Base-by-base conservation (phyloP, 106 monocot species). In the Chionographis japonica region DNA sequence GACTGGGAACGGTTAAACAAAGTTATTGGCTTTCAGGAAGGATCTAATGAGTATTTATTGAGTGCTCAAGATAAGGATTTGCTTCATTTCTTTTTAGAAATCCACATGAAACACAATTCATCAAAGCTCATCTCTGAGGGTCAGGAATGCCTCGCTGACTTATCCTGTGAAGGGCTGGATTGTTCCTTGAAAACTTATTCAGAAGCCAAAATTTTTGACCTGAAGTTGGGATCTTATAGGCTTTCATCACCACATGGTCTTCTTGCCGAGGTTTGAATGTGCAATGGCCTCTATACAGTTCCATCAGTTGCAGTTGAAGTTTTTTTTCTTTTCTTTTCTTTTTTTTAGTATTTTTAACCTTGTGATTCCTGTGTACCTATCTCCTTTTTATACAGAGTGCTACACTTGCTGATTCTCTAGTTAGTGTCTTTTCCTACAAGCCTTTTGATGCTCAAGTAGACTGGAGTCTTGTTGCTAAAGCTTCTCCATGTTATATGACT, bases 401-500 rank as follows among this genome's bases (percentile, higher is more conserved):
- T 18, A 84, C 84, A 57, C 53, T 52, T 59, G 9, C 74, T 83
- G 92, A 87, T 84, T 98, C 98, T 40, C 80, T 98, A 56, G 69
- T 83, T 67, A 87, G 93, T 39, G 60, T 79, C 35, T 98, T 98
- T 62, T 81, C 81, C 38, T 98, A 93, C 80, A 93, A 93, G 69
- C 98, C 98, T 73, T 93, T 88, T 50, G 79, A 84, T 69, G 74
- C 84, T 70, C 67, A 80, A 77, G 67, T 98, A 42, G 98, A 98
- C 58, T 98, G 98, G 98, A 98, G 93, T 83, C 81, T 98, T 75
- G 78, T 74, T 67, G 92, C 87, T 42, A 93, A 87, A 85, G 90
- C 93, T 71, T 90, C 92, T 79, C 93, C 98, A 54, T 98, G 93
- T 58, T 98, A 98, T 79, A 76, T 98, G 76, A 98, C 93, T 68